Base-by-base conservation (phyloP, 2,329 filamentous ascomycete species). In the Fusarium staphyleae region DNA sequence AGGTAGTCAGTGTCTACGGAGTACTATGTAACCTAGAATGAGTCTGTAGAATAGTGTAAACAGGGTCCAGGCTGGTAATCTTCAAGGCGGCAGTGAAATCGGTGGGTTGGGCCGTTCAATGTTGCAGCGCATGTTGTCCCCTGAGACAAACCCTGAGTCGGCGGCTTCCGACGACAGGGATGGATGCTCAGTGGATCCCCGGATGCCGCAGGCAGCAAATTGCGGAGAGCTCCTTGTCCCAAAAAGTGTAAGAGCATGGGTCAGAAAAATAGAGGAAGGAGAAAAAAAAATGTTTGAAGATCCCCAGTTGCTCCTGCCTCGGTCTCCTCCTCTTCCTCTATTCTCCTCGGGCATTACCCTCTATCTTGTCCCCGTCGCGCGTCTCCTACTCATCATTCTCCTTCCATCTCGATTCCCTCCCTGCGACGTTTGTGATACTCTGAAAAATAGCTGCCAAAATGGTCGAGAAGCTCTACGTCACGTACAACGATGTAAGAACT, bases 401-500 rank as follows among this genome's bases (percentile, higher is more conserved):
- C 41, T n/a, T 30, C 13, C 28, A 9, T 11, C 28, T 48, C 26
- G 35, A 18, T 54, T 45, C 35, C n/a, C 32, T 11, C 32, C 14
- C 40, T 18, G 49, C 57, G 52, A 57, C 60, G 58, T 22, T 48
- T 43, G 24, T 47, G 39, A 61, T 57, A 58, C 46, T 41, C 36
- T 26, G 33, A 29, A 26, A 40, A 52, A 53, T 54, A 50, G 48
- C 55, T 62, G 59, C 68, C 76, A 88, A 79, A 55, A 93, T 93
- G 89, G 84, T 89, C 63, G 82, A 93, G 76, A 96, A 96, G 75
- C 76, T 92, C 74, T 96, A 93, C 79, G 87, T 95, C 72, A 95
- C 90, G 67, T 96, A 96, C 78, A 96, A 96, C 75, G 86, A 95
- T 85, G 90, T 93, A 79, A 75, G 85, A 29, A 60, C 49, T 65